Percentiles rank a stretch among this genome's conserved stretches.
Conservation (phyloP, 1,139 yeast genomes). For the Taiozyma sp. region DNA sequence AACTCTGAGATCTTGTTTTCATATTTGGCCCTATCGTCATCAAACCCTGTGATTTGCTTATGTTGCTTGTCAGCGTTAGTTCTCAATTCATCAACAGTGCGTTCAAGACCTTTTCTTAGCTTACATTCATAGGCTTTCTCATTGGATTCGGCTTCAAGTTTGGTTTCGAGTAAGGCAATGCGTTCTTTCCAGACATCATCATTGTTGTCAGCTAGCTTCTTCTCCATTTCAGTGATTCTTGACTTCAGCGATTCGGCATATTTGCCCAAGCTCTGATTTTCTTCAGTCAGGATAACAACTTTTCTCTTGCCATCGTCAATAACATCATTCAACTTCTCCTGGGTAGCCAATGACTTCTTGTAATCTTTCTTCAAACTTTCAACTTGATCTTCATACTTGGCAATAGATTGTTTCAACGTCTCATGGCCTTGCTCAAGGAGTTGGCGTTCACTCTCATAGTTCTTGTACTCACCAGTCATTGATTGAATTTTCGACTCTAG, state of each 20-base stretch:
- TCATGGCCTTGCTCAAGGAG: slow-evolving; percentile 27
- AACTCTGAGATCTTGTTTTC: slow-evolving; percentile 34
- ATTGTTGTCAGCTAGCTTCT: slow-evolving; percentile 31
- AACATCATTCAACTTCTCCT: slow-evolving; percentile 14
- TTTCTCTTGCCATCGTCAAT: slow-evolving; percentile 33
- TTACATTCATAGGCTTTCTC: slow-evolving; percentile 31
- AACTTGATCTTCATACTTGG: slow-evolving; percentile 20
- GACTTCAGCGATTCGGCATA: slow-evolving; percentile 30
- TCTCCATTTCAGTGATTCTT: slow-evolving; percentile 32
- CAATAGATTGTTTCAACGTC: slow-evolving; percentile 28
- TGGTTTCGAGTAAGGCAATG: slow-evolving; percentile 29
- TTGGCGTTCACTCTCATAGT: slow-evolving; percentile 41
- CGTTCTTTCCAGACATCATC: slow-evolving; percentile 36
- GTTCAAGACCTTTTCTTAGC: slow-evolving; percentile 31
- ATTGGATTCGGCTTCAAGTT: slow-evolving; percentile 28
- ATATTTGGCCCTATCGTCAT: slow-evolving; percentile 28
- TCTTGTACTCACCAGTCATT: slow-evolving; percentile 41
- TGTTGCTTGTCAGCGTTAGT: slow-evolving; percentile 17
- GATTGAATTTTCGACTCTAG: slow-evolving; percentile 44
- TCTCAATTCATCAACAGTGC: slow-evolving; percentile 30
- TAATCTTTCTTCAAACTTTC: slow-evolving; percentile 13
- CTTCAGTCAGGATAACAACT: slow-evolving; percentile 30
- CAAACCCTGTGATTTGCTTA: slow-evolving; percentile 20
- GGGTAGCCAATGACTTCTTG: slow-evolving; percentile 9
- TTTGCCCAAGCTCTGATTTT: slow-evolving; percentile 29